Evolutionary conservation across 768 basidiomycete genomes (phyloP).

Genomic region (Scleroderma bovista): DNA sequence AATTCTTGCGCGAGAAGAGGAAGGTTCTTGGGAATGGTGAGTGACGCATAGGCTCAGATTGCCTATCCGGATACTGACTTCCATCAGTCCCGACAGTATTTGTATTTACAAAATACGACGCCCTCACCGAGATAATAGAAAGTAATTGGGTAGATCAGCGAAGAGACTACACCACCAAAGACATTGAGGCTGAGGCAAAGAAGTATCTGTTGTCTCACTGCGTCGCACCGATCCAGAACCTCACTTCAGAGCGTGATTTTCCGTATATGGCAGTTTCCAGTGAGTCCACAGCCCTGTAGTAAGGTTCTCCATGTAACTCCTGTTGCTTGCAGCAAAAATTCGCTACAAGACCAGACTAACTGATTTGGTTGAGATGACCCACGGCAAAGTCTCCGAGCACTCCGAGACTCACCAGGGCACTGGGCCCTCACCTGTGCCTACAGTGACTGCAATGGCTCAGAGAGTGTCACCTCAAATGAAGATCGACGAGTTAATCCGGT

Average conservation of each 20-base stretch:
- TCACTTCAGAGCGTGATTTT: not conserved
- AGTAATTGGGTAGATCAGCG: not conserved
- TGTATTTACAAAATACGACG: conserved; percentile 4
- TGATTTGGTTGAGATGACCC: not conserved
- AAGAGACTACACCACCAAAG: not conserved
- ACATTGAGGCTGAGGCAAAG: not conserved
- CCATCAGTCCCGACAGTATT: not conserved
- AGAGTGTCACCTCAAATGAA: not conserved
- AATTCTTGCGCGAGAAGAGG: not conserved
- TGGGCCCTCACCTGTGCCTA: not conserved
- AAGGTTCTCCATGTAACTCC: not conserved
- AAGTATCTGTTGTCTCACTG: not conserved
- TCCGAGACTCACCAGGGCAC: not conserved
- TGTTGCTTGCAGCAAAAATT: not conserved
- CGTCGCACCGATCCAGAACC: not conserved
- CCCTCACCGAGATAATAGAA: not conserved
- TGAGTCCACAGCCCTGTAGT: not conserved
- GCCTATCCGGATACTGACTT: not conserved
- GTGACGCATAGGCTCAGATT: not conserved
- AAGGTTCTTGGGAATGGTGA: not conserved
- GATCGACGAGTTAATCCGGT: not conserved
- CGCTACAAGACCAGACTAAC: not conserved
- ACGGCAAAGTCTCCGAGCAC: not conserved
- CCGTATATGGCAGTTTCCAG: conserved; percentile 1
- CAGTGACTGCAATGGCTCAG: conserved; percentile 1